Evolutionary conservation across 257 asterid species (phyloP), one percentile per base, ranked within the genome.

Genomic region (Datura wrightii): DNA sequence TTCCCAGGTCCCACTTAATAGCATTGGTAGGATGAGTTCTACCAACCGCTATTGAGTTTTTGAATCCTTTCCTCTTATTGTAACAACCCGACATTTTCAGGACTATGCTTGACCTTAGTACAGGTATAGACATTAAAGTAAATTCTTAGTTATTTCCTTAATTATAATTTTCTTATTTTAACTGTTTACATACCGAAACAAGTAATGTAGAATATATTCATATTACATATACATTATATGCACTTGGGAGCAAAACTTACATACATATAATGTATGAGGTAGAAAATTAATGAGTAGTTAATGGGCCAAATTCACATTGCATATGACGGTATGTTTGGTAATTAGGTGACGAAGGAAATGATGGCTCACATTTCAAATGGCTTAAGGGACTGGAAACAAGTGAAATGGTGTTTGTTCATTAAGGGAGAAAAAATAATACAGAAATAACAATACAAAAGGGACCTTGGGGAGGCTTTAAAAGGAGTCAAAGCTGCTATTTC

Each of bases 171-270:
- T 15, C 78, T 67, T 67, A 39, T 16, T 67, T 67, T 67, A 67
- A 65, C 0, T 0, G 16, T 37, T 15, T 0, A 16, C 52, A 39
- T 67, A 67, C 34, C 3, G 13, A 39, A 15, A 15, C 78, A 37
- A 39, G 78, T 37, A 37, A 36, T 67, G 24, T 15, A 39, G 50
- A 67, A 67, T 39, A 67, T 66, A 63, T 34, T 36, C 3, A 16
- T 36, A 36, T 65, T 6, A 13, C 2, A 34, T 65, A 7, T 67
- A 15, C 14, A 67, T 67, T 67, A 42, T 24, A 65, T 31, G 72
- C 72, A 67, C 76, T 67, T 67, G 31, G n/a, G 76, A 67, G 78
- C 78, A 67, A 15, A 67, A 3, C 14, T 7, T 67, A 15, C 78
- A 67, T 36, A 19, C 76, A 6, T 66, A 66, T 66, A 36, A 67